These are phyloP conservation scores for Ophiostoma australiae DNA, from an alignment of 2,329 filamentous ascomycete species.

Conservation along the genomic window DNA sequence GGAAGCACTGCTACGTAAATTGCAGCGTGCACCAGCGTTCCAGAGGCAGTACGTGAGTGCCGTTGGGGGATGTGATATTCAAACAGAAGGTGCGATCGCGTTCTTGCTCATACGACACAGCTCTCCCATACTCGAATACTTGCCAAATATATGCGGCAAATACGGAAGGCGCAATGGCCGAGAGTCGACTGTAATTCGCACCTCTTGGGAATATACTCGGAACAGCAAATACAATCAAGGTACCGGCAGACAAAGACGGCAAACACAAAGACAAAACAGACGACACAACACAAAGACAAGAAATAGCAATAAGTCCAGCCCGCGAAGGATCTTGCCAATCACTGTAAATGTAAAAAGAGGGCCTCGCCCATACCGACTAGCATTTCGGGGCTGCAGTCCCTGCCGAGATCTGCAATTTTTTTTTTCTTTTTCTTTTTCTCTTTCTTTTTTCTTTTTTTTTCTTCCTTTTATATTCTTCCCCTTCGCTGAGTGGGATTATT, in stretches of 20 bases:
- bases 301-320: neutral
- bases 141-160: neutral
- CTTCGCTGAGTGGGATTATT: neutral
- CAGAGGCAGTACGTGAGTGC: too few species aligned
- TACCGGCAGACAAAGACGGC: neutral
- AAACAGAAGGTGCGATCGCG: neutral
- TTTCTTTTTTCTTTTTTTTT: neutral
- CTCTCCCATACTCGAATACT: too few species aligned
- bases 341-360: constrained; percentile 6
- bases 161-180: neutral
- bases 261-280: neutral
- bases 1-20: neutral
- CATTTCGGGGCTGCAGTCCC: neutral
- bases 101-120: neutral
- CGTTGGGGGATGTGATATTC: neutral
- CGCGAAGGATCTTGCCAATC: constrained; percentile 1
- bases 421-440: neutral
- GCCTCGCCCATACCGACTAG: neutral
- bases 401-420: neutral
- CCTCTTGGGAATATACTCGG: neutral
- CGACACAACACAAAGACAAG: neutral
- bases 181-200: neutral
- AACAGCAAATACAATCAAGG: neutral
- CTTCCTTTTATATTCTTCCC: neutral
- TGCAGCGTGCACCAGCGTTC: too few species aligned